Base-by-base conservation (phyloP, 1,284 basidiomycete species). In the Ceratobasidium sp. region DNA sequence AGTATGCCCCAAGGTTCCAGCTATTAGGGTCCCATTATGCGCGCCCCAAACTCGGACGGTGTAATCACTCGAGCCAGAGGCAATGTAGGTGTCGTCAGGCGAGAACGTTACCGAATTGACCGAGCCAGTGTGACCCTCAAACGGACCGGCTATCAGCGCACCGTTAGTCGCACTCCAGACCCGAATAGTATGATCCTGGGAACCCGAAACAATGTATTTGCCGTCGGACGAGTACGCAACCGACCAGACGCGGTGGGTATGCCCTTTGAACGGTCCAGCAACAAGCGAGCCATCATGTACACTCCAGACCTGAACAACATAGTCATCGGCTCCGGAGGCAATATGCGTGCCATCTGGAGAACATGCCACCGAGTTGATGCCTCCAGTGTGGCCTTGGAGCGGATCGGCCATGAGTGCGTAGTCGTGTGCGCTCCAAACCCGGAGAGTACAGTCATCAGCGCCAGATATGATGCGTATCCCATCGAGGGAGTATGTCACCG, bases 201-300 rank as follows among this genome's bases (percentile, higher is more conserved):
- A 64, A 25, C 45, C 27, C 4, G 58, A 64, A 25, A 34, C 34
- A 50, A 64, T 38, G 22, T 15, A 27, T 25, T 10, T 4, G 12
- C 40, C 47, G 29, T 64, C 34, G 25, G 38, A 25, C 27, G 62
- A 65, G 35, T 20, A 54, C n/a, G 35, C 4, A 8, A 65, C 50
- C n/a, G 34, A 64, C 5, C 3, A 4, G 4, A 64, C 49, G 27
- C n/a, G 2, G 13, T 47, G 1, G n/a, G n/a, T n/a, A 20, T 60
- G 57, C 31, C 38, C 43, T 29, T 32, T 22, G 8, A 47, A 60
- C 6, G 42, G 56, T 6, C 22, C 27, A 43, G 20, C 25, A 25
- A 43, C 4, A 10, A 7, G 4, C 25, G n/a, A 5, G 25, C 56
- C 56, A 1, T 12, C 20, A 15, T 6, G 10, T 20, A 20, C 22